These are phyloP conservation scores for Linnemannia elongata DNA, from an alignment of 192 early-diverging fungal genomes.

Conservation along the genomic window DNA sequence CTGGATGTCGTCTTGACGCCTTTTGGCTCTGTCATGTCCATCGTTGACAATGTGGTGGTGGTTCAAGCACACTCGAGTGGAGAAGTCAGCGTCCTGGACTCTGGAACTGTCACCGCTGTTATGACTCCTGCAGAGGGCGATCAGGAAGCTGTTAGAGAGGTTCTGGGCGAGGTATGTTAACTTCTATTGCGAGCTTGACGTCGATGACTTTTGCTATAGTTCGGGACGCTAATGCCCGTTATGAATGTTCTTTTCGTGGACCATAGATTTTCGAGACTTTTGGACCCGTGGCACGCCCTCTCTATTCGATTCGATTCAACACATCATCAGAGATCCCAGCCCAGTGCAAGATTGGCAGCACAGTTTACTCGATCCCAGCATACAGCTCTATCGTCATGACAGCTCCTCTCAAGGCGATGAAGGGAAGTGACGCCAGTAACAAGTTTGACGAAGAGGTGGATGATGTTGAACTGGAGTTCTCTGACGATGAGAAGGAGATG, in stretches of 20 bases:
- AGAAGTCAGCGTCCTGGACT: constrained; percentile 76
- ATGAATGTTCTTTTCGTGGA: neutral
- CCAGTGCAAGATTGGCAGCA: constrained; percentile 57
- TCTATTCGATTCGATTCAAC: constrained; percentile 88
- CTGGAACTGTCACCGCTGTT: constrained; percentile 76
- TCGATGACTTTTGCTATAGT: neutral
- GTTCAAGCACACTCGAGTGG: constrained; percentile 67
- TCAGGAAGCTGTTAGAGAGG: constrained; percentile 63
- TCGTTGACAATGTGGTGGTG: constrained; percentile 82
- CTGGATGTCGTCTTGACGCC: constrained; percentile 61
- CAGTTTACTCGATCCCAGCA: constrained; percentile 75
- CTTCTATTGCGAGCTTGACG: neutral
- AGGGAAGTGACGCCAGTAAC: constrained; percentile 95
- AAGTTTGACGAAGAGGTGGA: constrained; percentile 91
- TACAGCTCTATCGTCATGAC: constrained; percentile 78
- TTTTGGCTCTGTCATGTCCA: constrained; percentile 76
- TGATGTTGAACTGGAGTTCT: constrained; percentile 90
- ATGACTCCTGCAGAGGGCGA: neutral
- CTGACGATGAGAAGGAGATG: constrained; percentile 93
- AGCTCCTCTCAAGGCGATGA: constrained; percentile 70
- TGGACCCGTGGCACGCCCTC: constrained; percentile 87
- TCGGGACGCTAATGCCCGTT: neutral
- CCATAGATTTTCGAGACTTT: constrained; percentile 89
- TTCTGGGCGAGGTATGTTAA: constrained; percentile 71
- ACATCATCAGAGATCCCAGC: constrained; percentile 69